These are phyloP conservation scores for Choiromyces venosus DNA, from an alignment of 495 filamentous ascomycete species.

Conservation along the genomic window DNA sequence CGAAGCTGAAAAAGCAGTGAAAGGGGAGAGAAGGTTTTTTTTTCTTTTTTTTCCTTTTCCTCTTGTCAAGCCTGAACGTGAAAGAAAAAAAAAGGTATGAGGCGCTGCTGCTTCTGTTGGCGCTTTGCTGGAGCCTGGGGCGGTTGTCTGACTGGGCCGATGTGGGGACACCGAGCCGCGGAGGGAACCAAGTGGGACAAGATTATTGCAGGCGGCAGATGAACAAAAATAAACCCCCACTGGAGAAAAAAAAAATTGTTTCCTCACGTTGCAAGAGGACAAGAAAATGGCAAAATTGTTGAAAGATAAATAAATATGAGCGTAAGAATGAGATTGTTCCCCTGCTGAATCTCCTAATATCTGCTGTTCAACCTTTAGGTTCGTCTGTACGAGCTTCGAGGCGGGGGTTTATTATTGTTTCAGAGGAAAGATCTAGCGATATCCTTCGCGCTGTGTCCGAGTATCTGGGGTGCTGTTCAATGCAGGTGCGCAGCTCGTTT, in stretches of 20 bases:
- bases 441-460: neutral
- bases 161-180: conserved; percentile 38
- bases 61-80: conserved; percentile 4
- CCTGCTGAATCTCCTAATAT: neutral
- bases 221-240: conserved; percentile 30
- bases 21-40: conserved; percentile 1
- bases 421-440: neutral
- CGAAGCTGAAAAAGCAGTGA: conserved; percentile 33
- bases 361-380: neutral
- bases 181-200: conserved; percentile 35
- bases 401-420: neutral
- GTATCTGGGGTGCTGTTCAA: neutral
- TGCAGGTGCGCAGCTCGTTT: neutral
- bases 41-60: neutral
- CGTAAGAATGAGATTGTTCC: neutral
- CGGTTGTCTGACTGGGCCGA: conserved; percentile 31
- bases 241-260: neutral
- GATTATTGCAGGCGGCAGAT: conserved; percentile 25
- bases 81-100: conserved; percentile 26
- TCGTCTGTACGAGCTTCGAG: neutral
- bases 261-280: neutral
- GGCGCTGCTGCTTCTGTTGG: conserved; percentile 30
- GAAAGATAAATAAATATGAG: neutral
- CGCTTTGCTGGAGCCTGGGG: conserved; percentile 24
- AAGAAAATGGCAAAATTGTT: neutral